Conservation (phyloP, 495 filamentous ascomycete species). For the Penicillium macrosclerotiorum region DNA sequence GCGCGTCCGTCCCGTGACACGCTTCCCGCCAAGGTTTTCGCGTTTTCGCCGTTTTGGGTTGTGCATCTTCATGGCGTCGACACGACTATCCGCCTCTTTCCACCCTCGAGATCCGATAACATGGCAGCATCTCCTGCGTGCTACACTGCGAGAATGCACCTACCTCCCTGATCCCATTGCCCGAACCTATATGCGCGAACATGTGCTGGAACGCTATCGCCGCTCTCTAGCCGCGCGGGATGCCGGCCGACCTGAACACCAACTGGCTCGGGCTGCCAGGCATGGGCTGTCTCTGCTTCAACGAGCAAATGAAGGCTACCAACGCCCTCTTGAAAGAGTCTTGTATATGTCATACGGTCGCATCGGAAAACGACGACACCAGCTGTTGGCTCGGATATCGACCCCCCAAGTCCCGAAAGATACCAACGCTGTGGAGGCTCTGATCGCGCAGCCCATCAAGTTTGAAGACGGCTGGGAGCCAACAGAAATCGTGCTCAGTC, state of each 20-base stretch:
- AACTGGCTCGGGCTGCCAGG: conserved; percentile 24
- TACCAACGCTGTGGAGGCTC: conserved; percentile 19
- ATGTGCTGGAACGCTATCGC: conserved; percentile 60
- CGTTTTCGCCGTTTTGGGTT: conserved; percentile 27
- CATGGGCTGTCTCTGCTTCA: conserved; percentile 38
- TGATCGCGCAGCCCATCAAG: conserved; percentile 12
- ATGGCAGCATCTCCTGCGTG: conserved; percentile 67
- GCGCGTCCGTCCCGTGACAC: conserved; percentile 36
- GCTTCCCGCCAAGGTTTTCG: conserved; percentile 28
- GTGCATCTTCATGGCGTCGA: conserved; percentile 20
- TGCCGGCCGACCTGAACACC: conserved; percentile 4
- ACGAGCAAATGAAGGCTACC: conserved; percentile 65
- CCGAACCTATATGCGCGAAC: conserved; percentile 54
- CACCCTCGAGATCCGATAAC: conserved; percentile 9
- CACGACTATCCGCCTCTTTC: conserved; percentile 6
- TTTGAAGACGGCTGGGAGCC: conserved; percentile 39
- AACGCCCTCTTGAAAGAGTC: conserved; percentile 59
- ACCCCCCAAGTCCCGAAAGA: conserved; percentile 33
- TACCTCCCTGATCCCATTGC: conserved; percentile 78
- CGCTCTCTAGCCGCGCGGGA: conserved; percentile 17
- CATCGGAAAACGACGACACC: conserved; percentile 61
- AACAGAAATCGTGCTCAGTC: conserved; percentile 26
- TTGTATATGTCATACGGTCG: conserved; percentile 72
- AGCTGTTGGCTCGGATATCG: conserved; percentile 55
- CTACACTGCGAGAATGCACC: conserved; percentile 77